Base-by-base conservation (phyloP, 2,329 filamentous ascomycete species). In the Acrocalymma vagum region DNA sequence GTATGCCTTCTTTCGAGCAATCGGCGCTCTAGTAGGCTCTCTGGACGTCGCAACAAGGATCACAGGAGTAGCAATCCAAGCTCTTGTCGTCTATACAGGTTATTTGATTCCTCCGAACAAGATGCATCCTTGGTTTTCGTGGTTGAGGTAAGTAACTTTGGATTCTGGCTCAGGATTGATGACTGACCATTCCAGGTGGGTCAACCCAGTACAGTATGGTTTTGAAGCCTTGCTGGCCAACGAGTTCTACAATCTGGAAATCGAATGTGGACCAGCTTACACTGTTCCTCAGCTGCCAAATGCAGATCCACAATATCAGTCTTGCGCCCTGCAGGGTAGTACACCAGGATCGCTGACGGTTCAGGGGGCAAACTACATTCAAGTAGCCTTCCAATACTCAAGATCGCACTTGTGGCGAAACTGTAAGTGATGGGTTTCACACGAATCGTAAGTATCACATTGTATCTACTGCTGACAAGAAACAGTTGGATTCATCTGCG, bases 201-300 rank as follows among this genome's bases (percentile, higher is more conserved):
- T 74, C 47, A 74, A 74, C 48, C 86, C 86, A 0, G 70, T 90
- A 3, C 81, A 86, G 0, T 90, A 89, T 42, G 83, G 77, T 0
- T 90, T 89, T 42, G 83, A 89, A 50, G 80, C 79, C 0, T 65
- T 91, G 0, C 75, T 90, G 58, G 75, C 83, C 0, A 90, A 90
- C 53, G 87, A 91, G 60, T 89, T 90, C 42, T 77, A 86, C 48
- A 71, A 69, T 20, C 66, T 84, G 2, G 64, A 77, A 2, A 75
- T 86, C 18, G 58, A 77, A 41, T 87, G 84, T 49, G 73, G 73
- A 2, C 60, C 76, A 3, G 78, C 81, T 0, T 80, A 74, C 36
- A 71, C 86, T 4, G 79, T 86, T 0, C 84, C 84, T 0, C 67
- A 72, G 13, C 72, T 78, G 0, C 75, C 76, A 1, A 73, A 58